Percentiles rank a stretch among this genome's conserved stretches.
phyloP scores from a whole-genome alignment of 2,329 filamentous ascomycete genomes.

The Coleophoma crateriformis region DNA sequence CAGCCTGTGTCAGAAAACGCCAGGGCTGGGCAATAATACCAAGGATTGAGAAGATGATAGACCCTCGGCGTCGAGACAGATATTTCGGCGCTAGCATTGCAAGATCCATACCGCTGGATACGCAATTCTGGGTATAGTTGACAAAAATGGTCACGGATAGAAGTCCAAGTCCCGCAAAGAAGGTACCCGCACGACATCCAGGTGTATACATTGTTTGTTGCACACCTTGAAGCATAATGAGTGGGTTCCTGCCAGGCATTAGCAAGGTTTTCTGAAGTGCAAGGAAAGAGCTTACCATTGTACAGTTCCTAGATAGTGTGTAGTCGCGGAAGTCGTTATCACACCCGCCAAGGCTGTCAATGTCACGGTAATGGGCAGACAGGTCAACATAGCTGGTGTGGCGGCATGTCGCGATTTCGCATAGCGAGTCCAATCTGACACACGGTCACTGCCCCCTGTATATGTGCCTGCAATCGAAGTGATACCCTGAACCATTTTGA shows the following conservation, averaged over 20 bases:
- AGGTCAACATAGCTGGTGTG: conserved; percentile 9
- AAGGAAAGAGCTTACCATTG: background rate
- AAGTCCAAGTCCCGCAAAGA: background rate
- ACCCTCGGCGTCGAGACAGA: background rate
- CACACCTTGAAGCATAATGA: background rate
- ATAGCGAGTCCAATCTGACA: conserved; percentile 8
- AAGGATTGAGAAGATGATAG: background rate
- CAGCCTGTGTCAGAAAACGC: background rate
- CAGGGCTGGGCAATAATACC: conserved; percentile 1
- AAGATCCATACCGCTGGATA: conserved; percentile 1
- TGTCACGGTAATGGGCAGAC: background rate
- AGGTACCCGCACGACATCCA: background rate
- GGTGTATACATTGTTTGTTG: background rate
- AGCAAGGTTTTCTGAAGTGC: no score
- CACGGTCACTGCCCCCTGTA: conserved; percentile 4
- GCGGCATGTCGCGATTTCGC: conserved; percentile 10
- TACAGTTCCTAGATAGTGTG: background rate
- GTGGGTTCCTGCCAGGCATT: background rate
- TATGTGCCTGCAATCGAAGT: conserved; percentile 4
- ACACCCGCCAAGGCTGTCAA: background rate
- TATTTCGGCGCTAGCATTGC: background rate
- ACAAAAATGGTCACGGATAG: background rate
- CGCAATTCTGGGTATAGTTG: background rate
- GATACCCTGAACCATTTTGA: conserved; percentile 5
- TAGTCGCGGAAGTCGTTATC: background rate